Evolutionary conservation across 257 asterid genomes (phyloP).

Genomic region (Nicotiana tabacum): DNA sequence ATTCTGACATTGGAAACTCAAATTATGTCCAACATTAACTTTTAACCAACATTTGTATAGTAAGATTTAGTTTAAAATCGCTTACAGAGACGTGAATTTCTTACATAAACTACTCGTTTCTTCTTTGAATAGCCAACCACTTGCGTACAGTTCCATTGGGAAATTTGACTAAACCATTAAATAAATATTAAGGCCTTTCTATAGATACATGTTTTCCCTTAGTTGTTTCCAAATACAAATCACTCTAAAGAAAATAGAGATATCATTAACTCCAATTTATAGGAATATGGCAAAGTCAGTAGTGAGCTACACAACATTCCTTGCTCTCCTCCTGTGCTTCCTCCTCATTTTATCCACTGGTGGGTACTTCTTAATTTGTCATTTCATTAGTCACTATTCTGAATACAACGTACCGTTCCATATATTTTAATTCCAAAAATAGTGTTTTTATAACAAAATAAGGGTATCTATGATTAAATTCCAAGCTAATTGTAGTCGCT

Average conservation of each 20-base stretch:
- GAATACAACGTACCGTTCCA: neutral
- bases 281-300: neutral
- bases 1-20: too few species aligned
- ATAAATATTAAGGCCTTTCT: neutral
- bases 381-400: neutral
- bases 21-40: too few species aligned
- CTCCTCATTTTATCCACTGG: neutral
- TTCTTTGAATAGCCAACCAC: neutral
- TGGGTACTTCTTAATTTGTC: neutral
- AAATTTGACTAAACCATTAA: neutral
- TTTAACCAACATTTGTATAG: too few species aligned
- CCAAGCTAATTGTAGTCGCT: neutral
- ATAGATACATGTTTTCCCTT: neutral
- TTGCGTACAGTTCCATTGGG: neutral
- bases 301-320: neutral
- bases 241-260: neutral
- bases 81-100: too few species aligned
- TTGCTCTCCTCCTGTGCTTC: conserved; percentile 15
- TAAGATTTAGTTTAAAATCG: too few species aligned
- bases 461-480: neutral
- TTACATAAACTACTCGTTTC: neutral
- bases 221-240: neutral
- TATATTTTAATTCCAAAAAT: neutral
- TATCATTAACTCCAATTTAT: neutral
- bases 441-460: neutral